Conservation (phyloP, 2,329 filamentous ascomycete species). For the Aspergillus sp. region DNA sequence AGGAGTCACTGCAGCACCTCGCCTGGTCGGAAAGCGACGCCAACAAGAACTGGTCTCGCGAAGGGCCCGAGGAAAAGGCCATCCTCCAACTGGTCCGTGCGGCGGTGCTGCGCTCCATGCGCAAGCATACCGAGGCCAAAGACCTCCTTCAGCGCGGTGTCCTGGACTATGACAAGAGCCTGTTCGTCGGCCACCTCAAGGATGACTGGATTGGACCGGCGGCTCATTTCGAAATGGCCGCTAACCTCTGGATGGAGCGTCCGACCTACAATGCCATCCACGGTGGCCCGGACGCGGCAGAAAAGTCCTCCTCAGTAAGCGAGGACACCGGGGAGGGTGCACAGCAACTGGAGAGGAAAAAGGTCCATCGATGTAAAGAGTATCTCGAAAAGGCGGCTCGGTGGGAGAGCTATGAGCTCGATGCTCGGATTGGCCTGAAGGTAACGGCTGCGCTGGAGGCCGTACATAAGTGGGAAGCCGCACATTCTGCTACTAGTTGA, state of each 20-base stretch:
- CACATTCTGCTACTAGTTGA: slow-evolving; percentile 20
- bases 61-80: slow-evolving; percentile 59
- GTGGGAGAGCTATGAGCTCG: slow-evolving; percentile 62
- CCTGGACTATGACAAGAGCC: slow-evolving; percentile 53
- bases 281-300: slow-evolving; percentile 10
- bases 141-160: slow-evolving; percentile 61
- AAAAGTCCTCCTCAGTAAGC: not conserved
- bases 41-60: slow-evolving; percentile 50
- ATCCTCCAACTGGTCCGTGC: slow-evolving; percentile 66
- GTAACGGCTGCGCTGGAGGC: slow-evolving; percentile 47
- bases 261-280: slow-evolving; percentile 38
- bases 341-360: slow-evolving; percentile 29
- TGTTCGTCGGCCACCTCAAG: slow-evolving; percentile 51
- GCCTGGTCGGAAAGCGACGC: slow-evolving; percentile 65
- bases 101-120: slow-evolving; percentile 63
- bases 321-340: slow-evolving; percentile 4
- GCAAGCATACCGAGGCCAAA: slow-evolving; percentile 63
- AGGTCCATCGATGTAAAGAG: slow-evolving; percentile 52
- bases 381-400: slow-evolving; percentile 56
- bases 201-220: slow-evolving; percentile 67
- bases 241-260: slow-evolving; percentile 71
- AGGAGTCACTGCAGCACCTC: slow-evolving; percentile 61
- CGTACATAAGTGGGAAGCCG: slow-evolving; percentile 41
- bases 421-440: slow-evolving; percentile 54
- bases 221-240: slow-evolving; percentile 83